Evolutionary conservation across 2,329 filamentous ascomycete species (phyloP), one percentile per base, ranked within the genome.

Genomic region (Orbilia javanica): DNA sequence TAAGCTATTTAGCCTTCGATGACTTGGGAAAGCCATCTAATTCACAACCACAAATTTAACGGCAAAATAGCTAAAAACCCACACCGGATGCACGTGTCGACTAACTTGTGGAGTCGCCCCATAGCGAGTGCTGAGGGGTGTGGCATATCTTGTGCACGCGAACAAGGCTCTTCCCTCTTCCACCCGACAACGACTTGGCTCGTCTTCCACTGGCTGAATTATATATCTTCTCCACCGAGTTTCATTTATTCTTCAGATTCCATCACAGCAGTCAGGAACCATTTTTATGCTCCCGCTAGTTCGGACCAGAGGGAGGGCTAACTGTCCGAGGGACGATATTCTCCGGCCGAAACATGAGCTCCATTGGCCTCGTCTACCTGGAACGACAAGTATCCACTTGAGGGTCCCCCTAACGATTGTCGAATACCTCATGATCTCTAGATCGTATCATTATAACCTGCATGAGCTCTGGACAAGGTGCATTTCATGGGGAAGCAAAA

Each of bases 1-100:
- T 70, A 67, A n/a, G 67, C 67, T 64, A 78, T 78, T 78, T 78
- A 78, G 74, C 74, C 74, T 78, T 78, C 73, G 50, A 69, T 29
- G 48, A 64, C 42, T 66, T 62, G 62, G 74, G 44, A 72, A 60
- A 64, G 64, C 65, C 57, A 44, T 66, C 71, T 69, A 53, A 65
- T 68, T 46, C 25, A 44, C 36, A 48, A 42, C 66, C 36, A 46
- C 67, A 60, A 15, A 4, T 44, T 50, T 50, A 44, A 66, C 74
- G 74, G 74, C 74, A 78, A 78, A 78, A 78, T 78, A 78, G 66
- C 62, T 67, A 67, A 67, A 34, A 60, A 60, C 67, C 70, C 63
- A 74, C 60, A 64, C 52, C 55, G 44, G 63, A 74, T 74, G 70
- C 70, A 74, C 70, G 63, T 74, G 63, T 67, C 60, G 63, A 74